Evolutionary conservation across 1,139 yeast species (phyloP).

Genomic region (Starmera stellimalicola): DNA sequence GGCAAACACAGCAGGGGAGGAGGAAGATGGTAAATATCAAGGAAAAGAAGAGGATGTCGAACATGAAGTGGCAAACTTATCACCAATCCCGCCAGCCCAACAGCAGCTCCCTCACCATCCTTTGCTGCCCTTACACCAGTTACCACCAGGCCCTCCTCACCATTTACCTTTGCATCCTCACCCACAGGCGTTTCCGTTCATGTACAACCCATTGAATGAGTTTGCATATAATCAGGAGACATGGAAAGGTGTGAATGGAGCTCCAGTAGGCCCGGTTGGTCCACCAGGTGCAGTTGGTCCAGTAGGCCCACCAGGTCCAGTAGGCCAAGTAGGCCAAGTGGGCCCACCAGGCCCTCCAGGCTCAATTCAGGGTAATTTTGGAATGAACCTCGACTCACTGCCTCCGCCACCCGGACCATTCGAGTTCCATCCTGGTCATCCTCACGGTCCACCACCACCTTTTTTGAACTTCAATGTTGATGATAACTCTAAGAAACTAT

Average conservation of each 20-base stretch:
- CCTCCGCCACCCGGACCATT: no score
- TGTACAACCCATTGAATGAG: constrained; percentile 15
- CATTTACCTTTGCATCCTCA: constrained; percentile 4
- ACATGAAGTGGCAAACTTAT: no score
- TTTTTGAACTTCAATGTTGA: not conserved
- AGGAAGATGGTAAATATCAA: constrained; percentile 1
- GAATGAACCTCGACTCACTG: constrained; percentile 3
- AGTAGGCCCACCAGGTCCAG: no score
- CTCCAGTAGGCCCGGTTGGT: no score
- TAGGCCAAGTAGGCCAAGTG: no score
- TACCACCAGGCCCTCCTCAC: not conserved
- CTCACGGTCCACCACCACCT: constrained; percentile 7
- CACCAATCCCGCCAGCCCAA: not conserved
- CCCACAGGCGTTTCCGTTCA: constrained; percentile 18
- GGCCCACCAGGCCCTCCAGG: not conserved
- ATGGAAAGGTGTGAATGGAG: no score
- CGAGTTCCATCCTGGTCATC: constrained; percentile 11
- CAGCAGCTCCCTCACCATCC: not conserved
- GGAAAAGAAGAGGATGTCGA: no score
- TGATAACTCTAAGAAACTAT: not conserved
- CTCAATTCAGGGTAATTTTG: not conserved
- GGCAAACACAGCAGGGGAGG: not conserved
- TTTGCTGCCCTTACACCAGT: not conserved
- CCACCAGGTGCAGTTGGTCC: no score
- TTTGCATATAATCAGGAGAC: constrained; percentile 12